Conservation (phyloP, 257 asterid species). For the Cruciata laevipes region DNA sequence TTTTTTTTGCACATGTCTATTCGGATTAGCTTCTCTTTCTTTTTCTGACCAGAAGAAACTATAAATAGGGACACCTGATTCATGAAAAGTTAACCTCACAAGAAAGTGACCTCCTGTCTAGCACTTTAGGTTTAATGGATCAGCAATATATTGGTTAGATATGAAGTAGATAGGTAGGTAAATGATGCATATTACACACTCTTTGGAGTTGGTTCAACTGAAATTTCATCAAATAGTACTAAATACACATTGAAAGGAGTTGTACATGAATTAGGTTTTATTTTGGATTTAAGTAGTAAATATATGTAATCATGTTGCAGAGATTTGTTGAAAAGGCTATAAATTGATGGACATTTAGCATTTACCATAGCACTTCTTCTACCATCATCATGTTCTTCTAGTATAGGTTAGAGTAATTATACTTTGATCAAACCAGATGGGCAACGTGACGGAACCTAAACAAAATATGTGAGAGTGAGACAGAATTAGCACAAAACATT, state of each 20-base stretch:
- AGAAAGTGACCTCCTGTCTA: neutral
- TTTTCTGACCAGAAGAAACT: neutral
- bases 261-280: neutral
- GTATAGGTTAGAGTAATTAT: no score
- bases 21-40: neutral
- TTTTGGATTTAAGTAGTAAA: no score
- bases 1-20: neutral
- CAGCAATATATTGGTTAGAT: neutral
- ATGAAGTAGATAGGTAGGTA: neutral
- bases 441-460: no score
- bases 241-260: neutral
- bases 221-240: neutral
- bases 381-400: no score
- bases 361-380: no score
- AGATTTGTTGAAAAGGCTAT: no score
- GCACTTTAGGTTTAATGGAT: neutral
- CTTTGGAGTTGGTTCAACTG: neutral
- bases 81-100: neutral
- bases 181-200: neutral
- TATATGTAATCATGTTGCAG: no score
- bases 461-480: no score
- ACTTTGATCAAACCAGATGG: no score
- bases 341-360: no score
- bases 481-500: no score
- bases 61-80: neutral